These are phyloP conservation scores for Fomes fomentarius DNA, from an alignment of 1,284 basidiomycete species.

Conservation along the genomic window DNA sequence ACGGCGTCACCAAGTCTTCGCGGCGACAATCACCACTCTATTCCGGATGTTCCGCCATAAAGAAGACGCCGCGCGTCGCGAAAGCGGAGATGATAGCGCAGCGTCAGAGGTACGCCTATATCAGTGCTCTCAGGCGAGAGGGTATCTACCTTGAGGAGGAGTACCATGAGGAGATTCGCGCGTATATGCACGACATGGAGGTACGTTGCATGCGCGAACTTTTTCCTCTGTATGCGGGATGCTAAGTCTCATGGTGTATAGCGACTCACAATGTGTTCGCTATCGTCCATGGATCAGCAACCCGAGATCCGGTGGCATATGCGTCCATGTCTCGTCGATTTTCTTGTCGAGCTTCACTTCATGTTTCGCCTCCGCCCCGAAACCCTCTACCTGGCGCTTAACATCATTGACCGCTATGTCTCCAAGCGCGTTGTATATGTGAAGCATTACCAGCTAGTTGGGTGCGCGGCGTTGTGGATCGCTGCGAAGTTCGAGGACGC, in stretches of 20 bases:
- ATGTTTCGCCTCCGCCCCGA: conserved; percentile 96
- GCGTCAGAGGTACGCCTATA: conserved; percentile 68
- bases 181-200: conserved; percentile 98
- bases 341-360: conserved; percentile 98
- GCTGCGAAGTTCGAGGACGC: conserved; percentile 99
- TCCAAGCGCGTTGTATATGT: conserved; percentile 98
- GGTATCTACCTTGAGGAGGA: conserved; percentile 87
- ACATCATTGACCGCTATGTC: conserved; percentile 99
- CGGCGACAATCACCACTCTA: conserved; percentile 48
- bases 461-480: conserved; percentile 98
- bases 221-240: conserved; percentile 12
- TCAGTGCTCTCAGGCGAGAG: conserved; percentile 67
- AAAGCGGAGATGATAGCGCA: conserved; percentile 62
- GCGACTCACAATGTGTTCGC: conserved; percentile 86
- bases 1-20: conserved; percentile 66
- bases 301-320: conserved; percentile 98
- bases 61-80: conserved; percentile 65
- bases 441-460: conserved; percentile 99
- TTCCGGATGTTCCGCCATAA: conserved; percentile 46
- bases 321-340: conserved; percentile 99
- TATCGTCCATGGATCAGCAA: conserved; percentile 97
- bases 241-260: conserved; percentile 34
- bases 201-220: conserved; percentile 53
- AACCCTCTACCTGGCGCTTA: conserved; percentile 97
- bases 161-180: conserved; percentile 90